Percentiles rank a stretch among this genome's conserved stretches.
Evolutionary conservation across 1,139 yeast species (phyloP).

Genomic region (Nakaseomyces sp.): DNA sequence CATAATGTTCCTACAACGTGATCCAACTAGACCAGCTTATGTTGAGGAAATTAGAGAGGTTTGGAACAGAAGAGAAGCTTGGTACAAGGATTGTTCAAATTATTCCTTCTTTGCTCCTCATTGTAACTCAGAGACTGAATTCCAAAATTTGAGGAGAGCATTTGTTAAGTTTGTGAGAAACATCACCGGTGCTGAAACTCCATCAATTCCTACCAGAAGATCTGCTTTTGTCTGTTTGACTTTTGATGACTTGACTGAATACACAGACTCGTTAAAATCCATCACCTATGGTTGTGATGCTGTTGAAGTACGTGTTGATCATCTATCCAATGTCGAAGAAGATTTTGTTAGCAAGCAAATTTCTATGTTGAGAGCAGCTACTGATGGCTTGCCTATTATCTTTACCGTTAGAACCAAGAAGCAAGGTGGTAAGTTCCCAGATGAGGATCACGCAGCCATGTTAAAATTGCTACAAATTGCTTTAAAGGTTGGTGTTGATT

Average conservation of each 20-base stretch:
- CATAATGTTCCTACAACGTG: conserved; percentile 60
- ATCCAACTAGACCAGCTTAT: conserved; percentile 82
- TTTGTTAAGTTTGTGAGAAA: conserved; percentile 51
- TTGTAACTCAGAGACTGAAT: conserved; percentile 49
- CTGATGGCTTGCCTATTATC: conserved; percentile 62
- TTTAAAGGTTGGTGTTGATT: conserved; percentile 56
- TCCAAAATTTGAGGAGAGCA: conserved; percentile 48
- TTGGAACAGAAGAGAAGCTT: conserved; percentile 71
- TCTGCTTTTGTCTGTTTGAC: conserved; percentile 72
- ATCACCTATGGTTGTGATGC: conserved; percentile 67
- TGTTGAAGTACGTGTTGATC: conserved; percentile 75
- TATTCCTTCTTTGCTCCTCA: conserved; percentile 71
- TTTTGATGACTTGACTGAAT: conserved; percentile 44
- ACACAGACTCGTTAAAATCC: conserved; percentile 41
- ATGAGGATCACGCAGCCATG: conserved; percentile 41
- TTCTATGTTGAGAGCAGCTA: conserved; percentile 53
- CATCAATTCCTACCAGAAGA: conserved; percentile 42
- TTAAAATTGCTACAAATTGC: conserved; percentile 51
- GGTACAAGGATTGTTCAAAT: conserved; percentile 78
- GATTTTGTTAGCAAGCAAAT: conserved; percentile 66
- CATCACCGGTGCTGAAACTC: conserved; percentile 51
- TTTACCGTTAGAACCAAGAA: conserved; percentile 68
- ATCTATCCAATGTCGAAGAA: conserved; percentile 43
- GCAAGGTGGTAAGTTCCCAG: conserved; percentile 79
- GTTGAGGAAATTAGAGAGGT: conserved; percentile 69